Percentiles rank a stretch among this genome's conserved stretches.
phyloP scores from a whole-genome alignment of 148 eudicot genomes.

The Amaranthus hypochondriacus region DNA sequence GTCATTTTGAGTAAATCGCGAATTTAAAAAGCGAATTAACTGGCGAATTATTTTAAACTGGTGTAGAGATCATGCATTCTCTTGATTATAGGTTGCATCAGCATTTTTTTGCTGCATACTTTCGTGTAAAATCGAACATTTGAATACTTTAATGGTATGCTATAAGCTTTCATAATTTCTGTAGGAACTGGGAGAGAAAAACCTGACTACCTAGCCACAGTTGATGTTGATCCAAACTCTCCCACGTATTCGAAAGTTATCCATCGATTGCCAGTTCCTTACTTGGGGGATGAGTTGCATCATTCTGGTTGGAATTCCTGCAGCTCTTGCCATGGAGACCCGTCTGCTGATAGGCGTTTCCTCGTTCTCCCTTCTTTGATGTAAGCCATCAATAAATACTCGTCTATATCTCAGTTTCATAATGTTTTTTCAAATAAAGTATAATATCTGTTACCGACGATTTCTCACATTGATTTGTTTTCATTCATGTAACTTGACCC shows the following conservation, averaged over 20 bases:
- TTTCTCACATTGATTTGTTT: too few relatives aligned
- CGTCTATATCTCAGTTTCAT: neutral
- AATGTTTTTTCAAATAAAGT: neutral
- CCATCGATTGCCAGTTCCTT: conserved; percentile 79
- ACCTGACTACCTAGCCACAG: conserved; percentile 86
- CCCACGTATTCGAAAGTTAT: conserved; percentile 73
- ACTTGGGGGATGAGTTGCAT: conserved; percentile 85
- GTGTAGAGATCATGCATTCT: too few relatives aligned
- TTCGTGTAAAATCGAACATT: neutral
- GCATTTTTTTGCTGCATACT: neutral
- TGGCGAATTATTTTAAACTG: too few relatives aligned
- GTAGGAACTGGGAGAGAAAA: conserved; percentile 85
- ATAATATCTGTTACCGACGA: too few relatives aligned
- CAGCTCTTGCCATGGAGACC: conserved; percentile 93
- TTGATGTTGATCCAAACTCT: conserved; percentile 85
- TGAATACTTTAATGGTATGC: neutral
- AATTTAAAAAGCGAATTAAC: too few relatives aligned
- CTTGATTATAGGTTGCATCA: neutral
- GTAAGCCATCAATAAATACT: conserved; percentile 32
- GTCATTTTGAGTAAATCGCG: too few relatives aligned
- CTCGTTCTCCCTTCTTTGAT: conserved; percentile 86
- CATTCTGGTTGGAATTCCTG: conserved; percentile 99
- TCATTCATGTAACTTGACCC: too few relatives aligned
- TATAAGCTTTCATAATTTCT: neutral
- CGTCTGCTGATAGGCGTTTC: conserved; percentile 67